Base-by-base conservation (phyloP, 805 yeast genomes). In the Metschnikowia cubensis region DNA sequence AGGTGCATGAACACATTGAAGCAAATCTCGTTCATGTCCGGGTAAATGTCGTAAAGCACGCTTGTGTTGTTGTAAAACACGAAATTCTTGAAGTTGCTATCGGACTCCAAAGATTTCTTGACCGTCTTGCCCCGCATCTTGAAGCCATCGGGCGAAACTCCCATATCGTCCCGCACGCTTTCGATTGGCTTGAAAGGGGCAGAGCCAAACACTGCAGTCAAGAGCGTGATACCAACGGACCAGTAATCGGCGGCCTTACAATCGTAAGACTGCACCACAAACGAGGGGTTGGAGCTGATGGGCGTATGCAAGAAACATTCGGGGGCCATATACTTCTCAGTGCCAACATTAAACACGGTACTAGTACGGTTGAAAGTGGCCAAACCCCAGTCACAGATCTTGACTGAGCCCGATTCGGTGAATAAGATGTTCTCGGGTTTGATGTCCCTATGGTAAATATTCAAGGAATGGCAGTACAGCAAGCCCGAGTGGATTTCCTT, bases 311-410 rank as follows among this genome's bases (percentile, higher is more conserved):
- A 33, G 47, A 69, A 66, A 36, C 72, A 68, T 59, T 80, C 84
- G 1, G 84, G 84, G 0, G 84, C 79, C 82, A 80, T 78, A 59
- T 79, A 80, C 55, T 77, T 76, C 56, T 80, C 83, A n/a, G 83
- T 79, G 35, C 84, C 84, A 35, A 80, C 80, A 56, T 68, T 64
- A 53, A 68, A 71, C 43, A 70, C 72, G 42, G 57, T 46, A 51
- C 60, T 66, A 43, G 55, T 48, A 36, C 50, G 51, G 15, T 38
- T 29, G 42, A 18, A 45, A 1, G 85, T 80, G 20, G 87, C 78
- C 45, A 84, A 75, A 0, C 91, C 91, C 88, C 89, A 85, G 63
- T 85, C 90, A 49, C 88, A 83, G 43, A 85, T 66, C 63, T 85
- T 85, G 45, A 84, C 71, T 29, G 76, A 63, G 42, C 84, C 83